Conservation (phyloP, 148 eudicot genomes). For the Fagopyrum homotropicum region DNA sequence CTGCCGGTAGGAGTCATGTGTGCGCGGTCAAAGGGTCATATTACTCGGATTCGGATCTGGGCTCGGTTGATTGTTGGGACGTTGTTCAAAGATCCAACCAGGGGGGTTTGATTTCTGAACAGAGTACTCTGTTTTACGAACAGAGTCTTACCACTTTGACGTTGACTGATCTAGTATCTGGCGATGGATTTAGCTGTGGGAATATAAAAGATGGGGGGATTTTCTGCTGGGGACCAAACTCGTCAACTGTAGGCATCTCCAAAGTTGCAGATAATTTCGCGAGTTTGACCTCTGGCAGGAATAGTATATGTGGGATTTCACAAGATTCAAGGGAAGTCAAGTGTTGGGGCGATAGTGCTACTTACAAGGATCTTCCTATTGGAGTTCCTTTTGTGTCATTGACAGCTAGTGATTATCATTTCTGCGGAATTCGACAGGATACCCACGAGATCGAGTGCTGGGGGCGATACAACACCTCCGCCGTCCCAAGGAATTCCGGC, state of each 20-base stretch:
- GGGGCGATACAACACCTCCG: constrained; percentile 65
- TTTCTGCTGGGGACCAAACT: constrained; percentile 83
- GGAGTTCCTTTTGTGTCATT: constrained; percentile 50
- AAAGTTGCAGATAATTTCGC: constrained; percentile 27
- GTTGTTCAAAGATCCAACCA: constrained; percentile 24
- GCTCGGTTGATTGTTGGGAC: constrained; percentile 87
- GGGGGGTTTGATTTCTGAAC: constrained; percentile 29
- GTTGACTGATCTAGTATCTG: constrained; percentile 59
- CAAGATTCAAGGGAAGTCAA: constrained; percentile 45
- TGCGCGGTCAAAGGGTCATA: constrained; percentile 76
- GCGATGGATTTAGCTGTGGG: constrained; percentile 85
- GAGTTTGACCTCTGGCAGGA: constrained; percentile 43
- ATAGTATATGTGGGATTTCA: constrained; percentile 54
- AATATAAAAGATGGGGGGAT: constrained; percentile 39
- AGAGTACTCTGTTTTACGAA: constrained; percentile 57
- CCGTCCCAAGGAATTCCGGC: constrained; percentile 63
- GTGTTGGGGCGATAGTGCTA: constrained; percentile 56
- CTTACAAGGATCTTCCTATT: constrained; percentile 30
- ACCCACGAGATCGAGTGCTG: constrained; percentile 77
- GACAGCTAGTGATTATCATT: constrained; percentile 61
- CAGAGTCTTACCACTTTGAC: constrained; percentile 24
- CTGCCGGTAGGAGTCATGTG: constrained; percentile 74
- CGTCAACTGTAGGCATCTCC: constrained; percentile 32
- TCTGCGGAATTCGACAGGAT: constrained; percentile 83
- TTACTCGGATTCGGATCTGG: constrained; percentile 35